Conservation (phyloP, 2,329 filamentous ascomycete species). For the Verticillium isaacii region DNA sequence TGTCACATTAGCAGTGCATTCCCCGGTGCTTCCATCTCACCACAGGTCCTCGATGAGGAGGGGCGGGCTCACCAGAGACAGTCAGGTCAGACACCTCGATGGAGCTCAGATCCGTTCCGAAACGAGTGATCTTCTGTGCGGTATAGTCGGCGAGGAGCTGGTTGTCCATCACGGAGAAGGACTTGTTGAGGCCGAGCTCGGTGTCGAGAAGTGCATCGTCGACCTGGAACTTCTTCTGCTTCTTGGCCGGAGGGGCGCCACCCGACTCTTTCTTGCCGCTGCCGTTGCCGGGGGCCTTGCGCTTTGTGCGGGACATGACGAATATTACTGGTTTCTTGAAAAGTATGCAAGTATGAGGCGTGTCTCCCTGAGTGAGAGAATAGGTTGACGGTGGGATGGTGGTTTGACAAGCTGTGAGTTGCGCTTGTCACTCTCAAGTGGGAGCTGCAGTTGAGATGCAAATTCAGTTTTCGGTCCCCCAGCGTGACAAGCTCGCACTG, state of each 20-base stretch:
- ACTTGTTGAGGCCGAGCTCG: conserved; percentile 71
- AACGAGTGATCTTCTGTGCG: conserved; percentile 71
- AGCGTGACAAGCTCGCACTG: not conserved
- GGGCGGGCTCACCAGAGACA: conserved; percentile 58
- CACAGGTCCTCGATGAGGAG: not conserved
- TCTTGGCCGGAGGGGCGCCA: conserved; percentile 36
- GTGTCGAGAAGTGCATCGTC: conserved; percentile 58
- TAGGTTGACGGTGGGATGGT: not conserved
- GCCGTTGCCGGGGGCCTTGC: not conserved
- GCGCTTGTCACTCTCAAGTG: not conserved
- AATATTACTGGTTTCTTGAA: not conserved
- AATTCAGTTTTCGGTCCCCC: not conserved
- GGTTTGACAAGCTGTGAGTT: not conserved
- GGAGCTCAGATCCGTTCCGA: conserved; percentile 73
- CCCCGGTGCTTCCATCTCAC: not conserved
- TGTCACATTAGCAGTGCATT: conserved; percentile 4
- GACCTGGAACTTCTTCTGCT: conserved; percentile 49
- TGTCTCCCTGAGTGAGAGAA: not conserved
- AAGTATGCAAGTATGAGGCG: not conserved
- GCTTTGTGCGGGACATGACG: not conserved
- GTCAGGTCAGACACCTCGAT: conserved; percentile 82
- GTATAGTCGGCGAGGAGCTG: conserved; percentile 81
- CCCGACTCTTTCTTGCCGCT: conserved; percentile 27
- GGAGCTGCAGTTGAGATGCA: not conserved
- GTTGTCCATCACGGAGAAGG: conserved; percentile 78